Base-by-base conservation (phyloP, 1,139 yeast genomes). In the Debaryomycetaceae sp. region DNA sequence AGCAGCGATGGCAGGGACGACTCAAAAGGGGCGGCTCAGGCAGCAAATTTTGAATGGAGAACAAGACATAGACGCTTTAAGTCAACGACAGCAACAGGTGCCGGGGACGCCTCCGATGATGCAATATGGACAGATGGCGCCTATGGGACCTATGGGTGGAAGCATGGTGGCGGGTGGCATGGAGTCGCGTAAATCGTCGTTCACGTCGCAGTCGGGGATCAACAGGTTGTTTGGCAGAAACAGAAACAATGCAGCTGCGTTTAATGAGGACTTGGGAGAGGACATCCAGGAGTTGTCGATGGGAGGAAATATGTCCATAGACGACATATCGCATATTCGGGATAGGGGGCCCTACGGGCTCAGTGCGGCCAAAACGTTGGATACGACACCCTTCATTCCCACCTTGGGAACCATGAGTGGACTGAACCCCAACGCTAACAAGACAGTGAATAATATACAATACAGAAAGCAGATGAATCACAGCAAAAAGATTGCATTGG, bases 321-420 rank as follows among this genome's bases (percentile, higher is more conserved):
- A 80, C 50, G 91, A 85, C 55, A 69, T 86, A 9, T 66, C 80
- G 31, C 84, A 82, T 46, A 65, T 83, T 2, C 69, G 85, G 44
- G 87, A 83, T 51, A 71, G 82, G 38, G 89, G 88, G 5, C 80
- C 74, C 20, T 83, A 83, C 56, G 84, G 84, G 1, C 65, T 73
- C 36, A 64, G 67, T 37, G 59, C 66, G 6, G 58, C 66, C 14
- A 60, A 62, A 34, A 53, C 66, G 22, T 60, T 68, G 44, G 89
- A 83, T 53, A 76, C 90, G 0, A 76, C 88, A 0, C 91, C 93
- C 5, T 80, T 84, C 50, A 85, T 86, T 37, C 95, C 95, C 7
- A 83, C 88, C 0, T 45, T 85, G 9, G 71, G 75, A 0, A 46
- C 55, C 8, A 50, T 53, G 6, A 43, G 43, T 24, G 53, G 56